phyloP scores from a whole-genome alignment of 495 filamentous ascomycete species.

The Astrothelium subdiscretum region DNA sequence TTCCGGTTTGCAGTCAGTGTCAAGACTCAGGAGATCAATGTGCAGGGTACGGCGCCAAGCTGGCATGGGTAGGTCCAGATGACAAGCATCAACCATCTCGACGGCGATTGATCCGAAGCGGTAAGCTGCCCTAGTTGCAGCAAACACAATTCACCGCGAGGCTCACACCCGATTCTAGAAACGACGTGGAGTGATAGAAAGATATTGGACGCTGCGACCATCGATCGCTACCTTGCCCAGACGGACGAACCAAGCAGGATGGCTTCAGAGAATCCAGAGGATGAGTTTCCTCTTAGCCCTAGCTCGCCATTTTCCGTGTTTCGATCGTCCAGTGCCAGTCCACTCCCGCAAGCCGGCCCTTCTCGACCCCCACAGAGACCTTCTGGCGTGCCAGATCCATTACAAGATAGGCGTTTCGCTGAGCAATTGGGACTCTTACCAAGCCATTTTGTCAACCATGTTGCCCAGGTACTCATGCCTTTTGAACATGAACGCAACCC shows the following conservation, averaged over 20 bases:
- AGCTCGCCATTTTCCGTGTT: neutral
- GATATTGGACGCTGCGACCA: neutral
- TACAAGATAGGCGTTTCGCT: neutral
- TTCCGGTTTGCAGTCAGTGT: neutral
- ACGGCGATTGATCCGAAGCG: neutral
- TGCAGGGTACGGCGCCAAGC: neutral
- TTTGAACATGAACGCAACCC: slow-evolving; percentile 1
- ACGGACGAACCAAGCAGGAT: neutral
- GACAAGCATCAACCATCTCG: neutral
- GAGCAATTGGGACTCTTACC: neutral
- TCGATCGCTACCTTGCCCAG: neutral
- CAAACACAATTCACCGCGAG: neutral
- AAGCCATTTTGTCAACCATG: neutral
- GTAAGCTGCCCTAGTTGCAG: neutral
- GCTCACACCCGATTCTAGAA: neutral
- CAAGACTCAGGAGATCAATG: neutral
- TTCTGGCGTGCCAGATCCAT: neutral
- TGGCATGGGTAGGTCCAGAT: neutral
- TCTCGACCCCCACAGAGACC: neutral
- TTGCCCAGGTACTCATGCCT: neutral
- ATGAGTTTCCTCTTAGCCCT: neutral
- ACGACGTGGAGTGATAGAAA: neutral
- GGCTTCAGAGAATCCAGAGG: neutral
- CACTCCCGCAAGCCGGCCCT: neutral
- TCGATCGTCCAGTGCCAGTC: neutral